phyloP scores from a whole-genome alignment of 2,329 filamentous ascomycete genomes.

The Aspergillus tanneri region DNA sequence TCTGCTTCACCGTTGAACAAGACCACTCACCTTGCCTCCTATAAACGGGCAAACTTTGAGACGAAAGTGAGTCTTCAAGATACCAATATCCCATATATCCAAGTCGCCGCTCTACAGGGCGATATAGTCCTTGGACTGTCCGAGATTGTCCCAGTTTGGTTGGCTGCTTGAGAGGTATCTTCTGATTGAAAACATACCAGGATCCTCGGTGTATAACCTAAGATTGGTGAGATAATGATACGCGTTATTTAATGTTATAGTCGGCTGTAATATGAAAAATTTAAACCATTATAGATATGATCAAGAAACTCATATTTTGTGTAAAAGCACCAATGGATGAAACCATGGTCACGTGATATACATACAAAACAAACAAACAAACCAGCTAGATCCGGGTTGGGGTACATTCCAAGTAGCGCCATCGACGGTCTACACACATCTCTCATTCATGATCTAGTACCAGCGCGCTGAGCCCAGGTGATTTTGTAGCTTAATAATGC shows the following conservation, averaged over 20 bases:
- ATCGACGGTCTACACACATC: neutral
- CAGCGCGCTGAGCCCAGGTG: no score
- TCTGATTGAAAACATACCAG: neutral
- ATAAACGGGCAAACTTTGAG: constrained; percentile 31
- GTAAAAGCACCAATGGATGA: neutral
- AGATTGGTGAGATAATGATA: no score
- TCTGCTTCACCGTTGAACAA: constrained; percentile 19
- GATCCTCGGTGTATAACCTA: no score
- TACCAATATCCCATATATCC: neutral
- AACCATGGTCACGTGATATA: neutral
- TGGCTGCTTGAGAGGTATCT: neutral
- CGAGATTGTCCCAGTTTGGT: neutral
- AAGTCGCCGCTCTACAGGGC: neutral
- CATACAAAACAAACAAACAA: constrained; percentile 7
- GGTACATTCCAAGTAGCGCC: neutral
- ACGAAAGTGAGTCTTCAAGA: constrained; percentile 17
- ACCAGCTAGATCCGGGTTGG: constrained; percentile 1
- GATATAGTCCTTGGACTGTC: neutral
- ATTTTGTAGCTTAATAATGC: no score
- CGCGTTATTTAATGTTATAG: no score
- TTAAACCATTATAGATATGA: no score
- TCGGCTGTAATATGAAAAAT: no score
- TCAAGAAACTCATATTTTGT: no score
- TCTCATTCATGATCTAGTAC: constrained; percentile 1
- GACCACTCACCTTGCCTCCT: constrained; percentile 20